Base-by-base conservation (phyloP, 140 eudicot species). In the Ambrosia hybrid region DNA sequence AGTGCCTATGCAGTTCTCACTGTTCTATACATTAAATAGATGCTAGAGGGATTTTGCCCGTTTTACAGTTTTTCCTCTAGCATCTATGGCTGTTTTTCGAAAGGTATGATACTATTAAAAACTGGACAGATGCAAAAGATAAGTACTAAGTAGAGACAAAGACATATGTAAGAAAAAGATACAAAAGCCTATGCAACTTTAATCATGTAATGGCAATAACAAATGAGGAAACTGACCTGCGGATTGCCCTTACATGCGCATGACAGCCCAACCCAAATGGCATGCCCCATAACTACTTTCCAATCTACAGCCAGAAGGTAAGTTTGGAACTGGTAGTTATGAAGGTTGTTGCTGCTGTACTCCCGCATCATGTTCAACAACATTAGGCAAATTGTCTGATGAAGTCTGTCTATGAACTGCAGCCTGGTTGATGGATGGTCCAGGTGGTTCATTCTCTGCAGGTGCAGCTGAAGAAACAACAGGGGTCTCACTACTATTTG, bases 391-490 rank as follows among this genome's bases (percentile, higher is more conserved):
- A 73, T 72, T 77, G 46, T 57, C 84, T 2, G 77, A 62, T 43
- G 76, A 73, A 57, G 74, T 64, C 68, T 85, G 80, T 70, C 76
- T 73, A 13, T 66, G 85, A 67, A 67, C 80, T 9, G 45, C 64
- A 67, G 76, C 85, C 48, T 78, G 83, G 76, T 69, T 53, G n/a
- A 55, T 76, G 37, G 76, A 64, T 3, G 81, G 63, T 13, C 69
- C 74, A 8, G 51, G n/a, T 63, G 68, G 68, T 6, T 63, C 68
- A 37, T 49, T 36, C 68, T 62, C 81, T 14, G 81, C 69, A 71
- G 62, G 64, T 65, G 76, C 69, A 59, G 85, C 67, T 34, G 84
- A 78, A 57, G 87, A 65, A 59, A 77, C 72, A 63, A 63, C 68
- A 34, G 70, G 69, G 69, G 34, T 52, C 34, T 46, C 83, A 71